Evolutionary conservation across 345 rosid genomes (phyloP), one percentile per base, ranked within the genome.

Genomic region (Aurinia saxatilis): DNA sequence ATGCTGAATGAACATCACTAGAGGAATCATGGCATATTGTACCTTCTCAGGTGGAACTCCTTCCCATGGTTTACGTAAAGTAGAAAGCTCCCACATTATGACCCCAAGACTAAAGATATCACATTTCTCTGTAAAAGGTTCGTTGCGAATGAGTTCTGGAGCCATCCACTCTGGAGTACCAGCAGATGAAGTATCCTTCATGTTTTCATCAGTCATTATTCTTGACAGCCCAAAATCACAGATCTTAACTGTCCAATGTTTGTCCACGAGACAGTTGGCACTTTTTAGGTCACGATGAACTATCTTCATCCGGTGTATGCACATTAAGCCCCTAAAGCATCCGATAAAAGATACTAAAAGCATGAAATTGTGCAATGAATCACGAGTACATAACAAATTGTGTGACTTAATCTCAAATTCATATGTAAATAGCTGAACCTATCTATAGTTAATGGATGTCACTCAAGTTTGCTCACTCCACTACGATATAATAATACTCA

Each of bases 91-190:
- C 98, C 99, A 95, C 87, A 90, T 90, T 65, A 95, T 86, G 50
- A 95, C 96, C 53, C 99, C 99, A 29, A 95, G 84, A 73, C 99
- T 95, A 80, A 95, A 95, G 74, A 95, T 95, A 69, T 95, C 99
- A 37, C 96, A 90, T 75, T 95, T 95, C 75, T 88, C 98, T 21
- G 95, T 83, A 72, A 95, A 90, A 36, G 88, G 90, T 18, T 87
- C 88, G 56, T 82, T 87, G 30, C 96, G 87, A 46, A 86, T 84
- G 46, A 95, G 99, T 67, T 95, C 98, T 23, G 99, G 99, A 55
- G 96, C 99, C 98, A 95, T 95, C 99, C 99, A 95, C 72, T 90
- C 98, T 16, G 96, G 99, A 10, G 99, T 90, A 67, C 99, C 99
- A 16, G 98, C 99, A 63, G 95, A 95, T 23, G 98, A 81, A 10